Evolutionary conservation across 2,329 filamentous ascomycete genomes (phyloP).

Genomic region (Colletotrichum gloeosporioides): DNA sequence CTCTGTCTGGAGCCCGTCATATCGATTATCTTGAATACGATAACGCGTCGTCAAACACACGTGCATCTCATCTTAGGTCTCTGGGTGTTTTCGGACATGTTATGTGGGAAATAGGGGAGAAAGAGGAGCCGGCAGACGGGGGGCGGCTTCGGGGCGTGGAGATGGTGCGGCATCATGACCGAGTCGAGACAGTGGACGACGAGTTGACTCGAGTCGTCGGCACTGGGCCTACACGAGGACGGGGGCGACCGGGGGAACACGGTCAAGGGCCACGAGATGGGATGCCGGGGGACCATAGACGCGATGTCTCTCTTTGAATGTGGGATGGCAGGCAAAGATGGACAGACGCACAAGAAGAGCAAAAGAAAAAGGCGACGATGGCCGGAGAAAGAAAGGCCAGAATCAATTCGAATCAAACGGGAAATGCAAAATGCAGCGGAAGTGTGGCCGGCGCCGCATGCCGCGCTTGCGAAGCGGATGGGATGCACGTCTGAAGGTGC

Average conservation of each 20-base stretch:
- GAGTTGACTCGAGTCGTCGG: constrained; percentile 1
- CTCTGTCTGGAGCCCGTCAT: constrained; percentile 7
- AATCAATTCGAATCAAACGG: background rate
- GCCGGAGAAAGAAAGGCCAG: background rate
- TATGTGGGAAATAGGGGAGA: constrained; percentile 9
- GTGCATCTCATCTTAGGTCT: constrained; percentile 16
- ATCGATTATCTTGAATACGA: constrained; percentile 8
- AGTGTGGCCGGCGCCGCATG: constrained; percentile 11
- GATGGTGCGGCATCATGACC: constrained; percentile 7
- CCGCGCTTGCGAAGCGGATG: constrained; percentile 16
- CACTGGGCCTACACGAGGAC: background rate
- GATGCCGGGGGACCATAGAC: background rate
- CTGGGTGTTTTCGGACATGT: background rate
- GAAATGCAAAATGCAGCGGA: background rate
- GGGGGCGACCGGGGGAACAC: background rate
- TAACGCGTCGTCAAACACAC: background rate
- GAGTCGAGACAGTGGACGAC: constrained; percentile 2
- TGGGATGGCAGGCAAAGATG: background rate
- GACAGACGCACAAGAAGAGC: background rate
- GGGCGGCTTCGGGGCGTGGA: constrained; percentile 6
- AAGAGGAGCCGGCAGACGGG: background rate
- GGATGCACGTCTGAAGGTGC: constrained; percentile 16
- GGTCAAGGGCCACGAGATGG: background rate
- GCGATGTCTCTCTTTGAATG: background rate
- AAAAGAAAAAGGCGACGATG: background rate